Base-by-base conservation (phyloP, 768 basidiomycete genomes). In the Leccinum truebloodii region DNA sequence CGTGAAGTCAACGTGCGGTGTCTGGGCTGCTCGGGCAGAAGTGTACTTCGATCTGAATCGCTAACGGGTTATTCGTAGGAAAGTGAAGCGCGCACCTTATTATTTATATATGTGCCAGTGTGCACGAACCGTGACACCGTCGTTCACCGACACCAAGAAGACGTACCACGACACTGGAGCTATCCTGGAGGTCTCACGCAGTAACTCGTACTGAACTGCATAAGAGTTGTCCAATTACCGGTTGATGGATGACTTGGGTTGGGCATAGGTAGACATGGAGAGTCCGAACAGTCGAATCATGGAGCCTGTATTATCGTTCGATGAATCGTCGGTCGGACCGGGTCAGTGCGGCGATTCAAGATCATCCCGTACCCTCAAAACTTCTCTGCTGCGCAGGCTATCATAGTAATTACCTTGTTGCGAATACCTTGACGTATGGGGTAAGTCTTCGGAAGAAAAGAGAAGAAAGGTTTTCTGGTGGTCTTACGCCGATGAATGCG, bases 261-360 rank as follows among this genome's bases (percentile, higher is more conserved):
- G 20, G 32, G 24, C 44, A 24, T 34, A 6, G 49, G 52, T 58
- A 28, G 28, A 28, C 28, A 28, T 28, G 28, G 28, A 0, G 55
- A 61, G 41, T 30, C 55, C 41, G 41, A 44, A 49, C 46, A 3
- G 9, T 24, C 46, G 9, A 10, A 6, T 30, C 22, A 13, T 10
- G 12, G 37, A 39, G 16, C 37, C 7, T 18, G 37, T 16, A 39
- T 7, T 16, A 37, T n/a, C 7, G 2, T 26, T 28, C 3, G 6
- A 46, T 32, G 20, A 58, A 62, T 56, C n/a, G 12, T 28, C 8
- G 52, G 30, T 6, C 22, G 13, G 12, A 32, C 12, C 54, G 57
- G 61, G 34, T 6, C 22, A 7, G 8, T 34, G 14, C 57, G 57
- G 61, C 22, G 28, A 60, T 50, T 48, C 30, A 51, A 58, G 18